Evolutionary conservation across 805 yeast genomes (phyloP), one percentile per base, ranked within the genome.

Genomic region (Cyberlindnera mycetangii): DNA sequence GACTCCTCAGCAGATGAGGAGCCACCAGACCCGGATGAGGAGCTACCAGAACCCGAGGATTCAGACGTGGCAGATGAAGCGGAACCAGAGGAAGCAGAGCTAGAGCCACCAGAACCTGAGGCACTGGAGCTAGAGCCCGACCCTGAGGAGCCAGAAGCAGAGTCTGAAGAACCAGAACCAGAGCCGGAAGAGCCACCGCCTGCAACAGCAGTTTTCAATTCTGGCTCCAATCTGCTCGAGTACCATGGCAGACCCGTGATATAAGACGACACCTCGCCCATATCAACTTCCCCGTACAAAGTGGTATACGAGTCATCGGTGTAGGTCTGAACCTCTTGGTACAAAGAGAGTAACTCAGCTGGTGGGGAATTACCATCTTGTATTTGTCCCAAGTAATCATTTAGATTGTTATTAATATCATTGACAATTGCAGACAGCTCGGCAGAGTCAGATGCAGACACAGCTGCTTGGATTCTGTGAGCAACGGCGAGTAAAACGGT

Each of bases 171-270:
- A 33, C 32, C 30, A 24, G 36, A 32, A 9, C 21, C 44, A 16
- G 44, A 30, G 5, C 51, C 42, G 27, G 40, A 31, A 28, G n/a
- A n/a, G n/a, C 41, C 34, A 5, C 19, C 46, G 12, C 41, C 30
- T 4, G 11, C 30, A 15, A 16, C 18, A 11, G 30, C 45, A 11
- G 48, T 47, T 12, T 45, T 47, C 36, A 53, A 22, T n/a, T 19
- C 48, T 5, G 53, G 30, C 15, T 21, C 43, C 24, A 56, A 39
- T 49, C 60, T 50, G 18, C 52, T 32, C 1, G 57, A 54, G 45
- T 52, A 66, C 69, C 69, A 66, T 48, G 68, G 66, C 37, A 66
- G 53, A 20, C 53, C 57, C 19, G 65, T 55, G 25, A 64, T 55
- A 33, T 60, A 58, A 11, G 56, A 39, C 3, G 59, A 49, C 10